A percentile compares a stretch with the other conserved stretches of the same genome.
phyloP scores from a whole-genome alignment of 106 monocot genomes.

The Iris macrosiphon region DNA sequence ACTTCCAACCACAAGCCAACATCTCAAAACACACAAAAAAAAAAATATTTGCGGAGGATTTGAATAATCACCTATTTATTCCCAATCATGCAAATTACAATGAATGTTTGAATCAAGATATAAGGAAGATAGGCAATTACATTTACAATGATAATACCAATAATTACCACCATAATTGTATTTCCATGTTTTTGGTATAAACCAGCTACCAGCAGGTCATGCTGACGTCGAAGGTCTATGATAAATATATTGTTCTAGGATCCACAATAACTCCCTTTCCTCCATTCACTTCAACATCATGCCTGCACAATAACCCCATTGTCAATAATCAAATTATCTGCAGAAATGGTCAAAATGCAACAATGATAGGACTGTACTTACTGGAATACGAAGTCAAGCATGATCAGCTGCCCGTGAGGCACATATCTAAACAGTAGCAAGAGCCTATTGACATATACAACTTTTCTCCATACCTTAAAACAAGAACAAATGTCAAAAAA shows the following conservation, averaged over 20 bases:
- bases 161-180: background rate
- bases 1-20: too few relatives aligned
- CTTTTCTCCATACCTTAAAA: constrained; percentile 81
- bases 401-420: constrained; percentile 92
- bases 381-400: constrained; percentile 99
- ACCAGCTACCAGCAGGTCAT: too few relatives aligned
- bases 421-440: constrained; percentile 96
- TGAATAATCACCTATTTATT: too few relatives aligned
- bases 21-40: too few relatives aligned
- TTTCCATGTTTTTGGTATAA: too few relatives aligned
- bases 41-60: too few relatives aligned
- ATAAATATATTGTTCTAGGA: constrained; percentile 92
- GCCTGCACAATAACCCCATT: constrained; percentile 32
- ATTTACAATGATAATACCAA: too few relatives aligned
- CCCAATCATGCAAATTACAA: too few relatives aligned
- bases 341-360: background rate
- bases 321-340: background rate
- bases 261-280: constrained; percentile 91
- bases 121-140: too few relatives aligned
- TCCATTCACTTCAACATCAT: constrained; percentile 98
- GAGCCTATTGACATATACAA: constrained; percentile 82
- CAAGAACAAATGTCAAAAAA: background rate
- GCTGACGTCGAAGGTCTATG: constrained; percentile 48
- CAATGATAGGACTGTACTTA: constrained; percentile 20
- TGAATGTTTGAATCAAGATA: too few relatives aligned